Evolutionary conservation across 495 filamentous ascomycete genomes (phyloP), one percentile per base, ranked within the genome.

Genomic region (Parathielavia appendiculata): DNA sequence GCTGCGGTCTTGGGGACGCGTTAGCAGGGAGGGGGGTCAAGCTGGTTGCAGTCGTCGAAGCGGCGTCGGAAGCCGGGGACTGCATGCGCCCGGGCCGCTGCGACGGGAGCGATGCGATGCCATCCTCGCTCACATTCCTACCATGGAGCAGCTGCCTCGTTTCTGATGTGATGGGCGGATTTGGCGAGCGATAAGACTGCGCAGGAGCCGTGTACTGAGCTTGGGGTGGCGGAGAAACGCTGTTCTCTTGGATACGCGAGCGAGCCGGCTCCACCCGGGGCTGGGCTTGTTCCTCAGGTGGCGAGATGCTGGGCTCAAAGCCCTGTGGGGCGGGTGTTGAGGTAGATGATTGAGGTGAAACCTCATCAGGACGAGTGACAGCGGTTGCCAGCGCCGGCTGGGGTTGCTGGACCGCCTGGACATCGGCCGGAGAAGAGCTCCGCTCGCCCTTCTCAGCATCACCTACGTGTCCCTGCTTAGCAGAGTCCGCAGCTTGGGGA

Each of bases 1-100:
- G 56, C 19, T 67, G 67, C 10, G 69, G 66, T 60, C 65, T 69
- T 0, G 68, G 62, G 5, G 67, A 62, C 3, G 59, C 39, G 46
- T 66, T 64, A 12, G 45, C 41, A 39, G 60, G 54, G 22, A 49
- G 57, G 14, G 44, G 48, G 12, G 43, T 39, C 8, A 50, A 40
- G 19, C 50, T 46, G 12, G 40, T 58, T 5, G 65, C 56, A 14
- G 58, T 20, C n/a, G 52, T 50, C 5, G 64, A 51, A 23, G 41
- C 36, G 12, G 53, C 30, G 32, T 58, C 20, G 43, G 51, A 0
- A n/a, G 32, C 19, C 43, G 46, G 19, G 9, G 36, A 22, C 30
- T 46, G 19, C 51, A 45, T 9, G 63, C 51, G 41, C 7, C 10
- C 40, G 9, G 50, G 11, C 0, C 51, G 68, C 46, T 66, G 66